phyloP scores from a whole-genome alignment of 768 basidiomycete genomes.

The Leccinum uliginosum region DNA sequence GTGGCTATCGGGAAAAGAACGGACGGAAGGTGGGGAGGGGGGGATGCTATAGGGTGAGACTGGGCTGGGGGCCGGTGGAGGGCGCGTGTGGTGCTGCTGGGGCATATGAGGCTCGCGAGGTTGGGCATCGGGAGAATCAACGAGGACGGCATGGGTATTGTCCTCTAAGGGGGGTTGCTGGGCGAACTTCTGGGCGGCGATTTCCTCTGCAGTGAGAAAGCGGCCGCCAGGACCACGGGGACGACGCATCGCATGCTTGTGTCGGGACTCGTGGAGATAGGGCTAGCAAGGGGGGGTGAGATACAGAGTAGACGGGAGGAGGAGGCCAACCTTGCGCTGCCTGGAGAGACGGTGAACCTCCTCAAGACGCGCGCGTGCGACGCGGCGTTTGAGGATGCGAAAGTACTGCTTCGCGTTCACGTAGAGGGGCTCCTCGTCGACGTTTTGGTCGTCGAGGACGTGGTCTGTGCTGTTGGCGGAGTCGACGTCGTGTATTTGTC shows the following conservation, averaged over 20 bases:
- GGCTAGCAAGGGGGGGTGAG: constrained; percentile 50
- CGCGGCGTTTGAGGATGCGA: constrained; percentile 92
- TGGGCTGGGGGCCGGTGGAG: constrained; percentile 15
- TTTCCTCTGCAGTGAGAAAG: constrained; percentile 95
- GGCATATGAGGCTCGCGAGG: constrained; percentile 8
- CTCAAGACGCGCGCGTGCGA: constrained; percentile 86
- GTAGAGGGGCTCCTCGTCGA: constrained; percentile 97
- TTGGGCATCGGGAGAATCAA: constrained; percentile 17
- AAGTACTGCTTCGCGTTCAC: constrained; percentile 99
- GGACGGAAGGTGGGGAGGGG: constrained; percentile 17
- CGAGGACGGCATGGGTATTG: constrained; percentile 14
- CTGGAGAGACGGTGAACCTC: constrained; percentile 90
- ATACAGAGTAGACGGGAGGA: not conserved
- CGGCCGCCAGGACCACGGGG: constrained; percentile 96
- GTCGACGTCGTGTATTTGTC: constrained; percentile 26
- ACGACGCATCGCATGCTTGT: constrained; percentile 96
- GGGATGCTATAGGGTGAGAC: constrained; percentile 19
- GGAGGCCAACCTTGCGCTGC: constrained; percentile 74
- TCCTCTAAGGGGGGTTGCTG: constrained; percentile 28
- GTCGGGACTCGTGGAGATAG: constrained; percentile 96
- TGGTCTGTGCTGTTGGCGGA: constrained; percentile 16
- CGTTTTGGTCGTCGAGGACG: constrained; percentile 36
- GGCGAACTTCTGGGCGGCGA: constrained; percentile 68
- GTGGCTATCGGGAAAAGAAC: constrained; percentile 18
- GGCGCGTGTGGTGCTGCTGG: constrained; percentile 14